These are phyloP conservation scores for Vigna reflexopilosa DNA, from an alignment of 306 rosid species.

Conservation along the genomic window DNA sequence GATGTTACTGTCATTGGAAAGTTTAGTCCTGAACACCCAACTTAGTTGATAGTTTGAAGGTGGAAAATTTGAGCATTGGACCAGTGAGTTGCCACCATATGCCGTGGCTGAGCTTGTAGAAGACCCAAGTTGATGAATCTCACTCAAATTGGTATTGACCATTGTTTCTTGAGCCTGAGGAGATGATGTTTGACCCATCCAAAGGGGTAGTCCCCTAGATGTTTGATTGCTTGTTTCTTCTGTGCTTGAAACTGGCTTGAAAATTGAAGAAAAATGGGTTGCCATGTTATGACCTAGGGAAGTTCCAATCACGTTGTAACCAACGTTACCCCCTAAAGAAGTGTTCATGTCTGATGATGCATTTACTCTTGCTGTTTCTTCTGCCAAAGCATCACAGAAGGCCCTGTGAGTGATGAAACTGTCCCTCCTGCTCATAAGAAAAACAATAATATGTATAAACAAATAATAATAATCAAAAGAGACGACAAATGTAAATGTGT, in stretches of 20 bases:
- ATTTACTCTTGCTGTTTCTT: constrained; percentile 87
- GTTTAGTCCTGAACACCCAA: constrained; percentile 73
- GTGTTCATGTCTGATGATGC: constrained; percentile 63
- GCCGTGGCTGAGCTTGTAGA: constrained; percentile 42
- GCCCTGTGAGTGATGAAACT: constrained; percentile 95
- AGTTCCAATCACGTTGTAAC: constrained; percentile 60
- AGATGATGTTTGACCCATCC: constrained; percentile 58
- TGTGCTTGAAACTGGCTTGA: constrained; percentile 62
- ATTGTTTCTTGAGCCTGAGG: constrained; percentile 45
- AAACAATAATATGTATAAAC: too few relatives aligned
- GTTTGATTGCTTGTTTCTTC: constrained; percentile 47
- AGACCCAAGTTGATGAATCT: constrained; percentile 58
- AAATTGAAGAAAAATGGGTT: constrained; percentile 60
- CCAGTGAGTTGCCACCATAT: constrained; percentile 51
- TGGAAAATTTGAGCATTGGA: constrained; percentile 52
- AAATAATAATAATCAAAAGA: too few relatives aligned
- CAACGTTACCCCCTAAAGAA: constrained; percentile 50
- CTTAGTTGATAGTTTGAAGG: constrained; percentile 56
- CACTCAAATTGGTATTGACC: constrained; percentile 42
- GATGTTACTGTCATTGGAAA: constrained; percentile 38
- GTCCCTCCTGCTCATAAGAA: constrained; percentile 69
- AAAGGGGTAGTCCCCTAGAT: constrained; percentile 58
- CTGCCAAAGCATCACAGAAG: constrained; percentile 93
- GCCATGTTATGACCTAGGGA: constrained; percentile 53
- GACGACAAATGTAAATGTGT: neutral